Base-by-base conservation (phyloP, 257 asterid species). In the Penstemon barbatus region DNA sequence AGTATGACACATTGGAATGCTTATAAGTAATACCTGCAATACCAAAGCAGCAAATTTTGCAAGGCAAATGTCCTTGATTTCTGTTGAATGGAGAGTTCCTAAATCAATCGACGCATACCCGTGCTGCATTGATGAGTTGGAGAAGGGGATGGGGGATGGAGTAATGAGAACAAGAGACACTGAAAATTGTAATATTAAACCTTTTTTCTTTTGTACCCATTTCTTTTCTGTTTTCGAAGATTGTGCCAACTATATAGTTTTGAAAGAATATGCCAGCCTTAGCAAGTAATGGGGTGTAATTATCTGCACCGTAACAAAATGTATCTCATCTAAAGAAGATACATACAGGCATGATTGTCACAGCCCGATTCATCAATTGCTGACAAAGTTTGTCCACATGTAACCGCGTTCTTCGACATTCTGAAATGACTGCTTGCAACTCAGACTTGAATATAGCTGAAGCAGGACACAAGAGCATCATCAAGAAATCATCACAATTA, bases 81-180 rank as follows among this genome's bases (percentile, higher is more conserved):
- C 77, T 69, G 70, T 75, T 7, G 84, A 60, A 61, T 73, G 75
- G 66, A 90, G 84, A 75, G 42, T 72, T 70, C 46, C 78, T 19
- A 87, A 71, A 80, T 88, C 88, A 77, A 90, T 83, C 75, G 79
- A 81, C 7, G 85, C 96, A 78, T 90, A 87, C 18, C 96, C 97
- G 74, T 90, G 88, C 99, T 90, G 85, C 83, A 74, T 71, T 46
- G 56, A 46, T 13, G 13, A 49, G 45, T 63, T 5, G n/a, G 49
- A 67, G 64, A 40, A 65, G 51, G 59, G 63, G 53, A 10, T n/a
- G 46, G 66, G 13, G 74, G 19, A 48, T 65, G 57, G 45, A 64
- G 69, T 55, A 71, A 62, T 68, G 53, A 33, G 49, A 10, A 57
- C 37, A 71, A 36, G 46, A 40, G 18, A 66, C 5, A 40, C 41